Evolutionary conservation across 78 protist species (phyloP).

Genomic region (Guillardia theta): DNA sequence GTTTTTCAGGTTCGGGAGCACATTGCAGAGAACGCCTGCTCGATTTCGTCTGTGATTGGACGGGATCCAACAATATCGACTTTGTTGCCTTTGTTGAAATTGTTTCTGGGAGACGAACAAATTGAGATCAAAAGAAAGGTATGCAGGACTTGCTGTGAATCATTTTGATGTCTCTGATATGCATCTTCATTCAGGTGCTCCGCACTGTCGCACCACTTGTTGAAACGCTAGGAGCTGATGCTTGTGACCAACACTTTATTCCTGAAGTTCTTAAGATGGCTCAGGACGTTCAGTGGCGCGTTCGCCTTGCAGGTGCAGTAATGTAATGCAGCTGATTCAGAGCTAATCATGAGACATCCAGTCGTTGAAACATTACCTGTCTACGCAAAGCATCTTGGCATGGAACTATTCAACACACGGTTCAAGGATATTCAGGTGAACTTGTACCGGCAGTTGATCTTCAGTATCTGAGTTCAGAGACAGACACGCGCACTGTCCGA

Average conservation of each 20-base stretch:
- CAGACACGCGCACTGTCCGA: background rate
- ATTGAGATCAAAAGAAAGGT: background rate
- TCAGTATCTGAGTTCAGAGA: no score
- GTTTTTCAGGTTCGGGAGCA: background rate
- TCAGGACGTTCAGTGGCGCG: constrained; percentile 5
- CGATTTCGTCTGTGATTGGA: background rate
- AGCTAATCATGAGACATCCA: background rate
- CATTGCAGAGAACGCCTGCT: constrained; percentile 12
- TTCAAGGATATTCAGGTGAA: background rate
- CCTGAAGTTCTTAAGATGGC: constrained; percentile 3
- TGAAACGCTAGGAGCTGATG: background rate
- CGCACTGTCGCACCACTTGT: background rate
- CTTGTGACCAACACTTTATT: background rate
- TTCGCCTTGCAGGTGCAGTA: background rate
- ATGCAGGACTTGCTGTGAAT: no score
- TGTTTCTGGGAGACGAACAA: background rate
- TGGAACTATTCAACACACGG: background rate
- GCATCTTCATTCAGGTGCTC: no score
- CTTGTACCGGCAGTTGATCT: no score
- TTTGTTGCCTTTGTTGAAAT: background rate
- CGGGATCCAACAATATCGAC: background rate
- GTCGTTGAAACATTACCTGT: background rate
- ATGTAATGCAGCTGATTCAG: background rate
- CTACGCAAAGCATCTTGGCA: background rate
- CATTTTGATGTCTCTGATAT: no score